Base-by-base conservation (phyloP, 2,329 filamentous ascomycete genomes). In the Aspergillus tubingensis region DNA sequence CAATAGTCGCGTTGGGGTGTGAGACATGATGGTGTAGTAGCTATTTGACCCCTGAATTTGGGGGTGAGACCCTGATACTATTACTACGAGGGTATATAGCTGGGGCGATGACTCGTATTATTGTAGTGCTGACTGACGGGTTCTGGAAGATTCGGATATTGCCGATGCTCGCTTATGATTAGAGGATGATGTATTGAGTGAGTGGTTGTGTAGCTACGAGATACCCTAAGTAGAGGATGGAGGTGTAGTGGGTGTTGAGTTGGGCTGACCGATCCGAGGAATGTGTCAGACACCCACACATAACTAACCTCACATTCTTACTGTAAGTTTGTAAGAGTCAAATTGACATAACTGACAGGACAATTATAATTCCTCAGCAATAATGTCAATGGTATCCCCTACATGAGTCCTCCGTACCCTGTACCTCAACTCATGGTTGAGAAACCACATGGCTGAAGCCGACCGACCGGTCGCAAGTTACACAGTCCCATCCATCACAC, bases 141-240 rank as follows among this genome's bases (percentile, higher is more conserved):
- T 50, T 50, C 47, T 50, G 47, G 47, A 50, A 50, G 25, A 50
- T 17, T 50, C 47, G 47, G 47, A 50, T 30, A 50, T 30, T 50
- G 32, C 47, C 25, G 47, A 30, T 30, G 47, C 25, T 21, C 41
- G n/a, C 41, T 44, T 21, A 11, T 13, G 32, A 6, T 11, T 36
- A 36, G 32, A 36, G 30, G 2, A 4, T 32, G 30, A 25, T 25
- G 30, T 11, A 4, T 30, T 30, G 30, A 13, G 32, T 6, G 11
- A 5, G 10, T 36, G 32, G 32, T 36, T 36, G 32, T 36, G 32
- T 13, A 5, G 32, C 41, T 44, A 44, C 10, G 25, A 27, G 25
- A 27, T 27, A 27, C 25, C 7, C 25, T 27, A 27, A 27, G 25
- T 27, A 27, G 25, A 27, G 25, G 27, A 30, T 2, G 27, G 27